phyloP scores from a whole-genome alignment of 31 red algal species.

The Asparagopsis taxiformis region DNA sequence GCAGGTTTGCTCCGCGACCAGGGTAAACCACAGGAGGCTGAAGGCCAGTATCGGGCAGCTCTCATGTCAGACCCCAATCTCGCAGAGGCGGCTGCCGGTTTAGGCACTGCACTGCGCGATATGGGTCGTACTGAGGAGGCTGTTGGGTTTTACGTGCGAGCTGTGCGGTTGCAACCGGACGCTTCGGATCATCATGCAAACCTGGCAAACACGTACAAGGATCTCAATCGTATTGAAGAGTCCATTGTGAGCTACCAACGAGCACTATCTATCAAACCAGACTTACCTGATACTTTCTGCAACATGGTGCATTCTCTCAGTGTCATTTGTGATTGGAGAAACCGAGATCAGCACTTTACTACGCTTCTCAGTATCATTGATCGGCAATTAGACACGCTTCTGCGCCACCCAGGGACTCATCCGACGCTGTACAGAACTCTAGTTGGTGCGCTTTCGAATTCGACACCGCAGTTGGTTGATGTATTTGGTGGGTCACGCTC shows the following conservation, averaged over 20 bases:
- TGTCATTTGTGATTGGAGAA: conserved; percentile 73
- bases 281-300: conserved; percentile 69
- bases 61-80: conserved; percentile 48
- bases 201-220: conserved; percentile 80
- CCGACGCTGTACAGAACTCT: conserved; percentile 30
- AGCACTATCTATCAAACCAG: conserved; percentile 57
- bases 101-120: conserved; percentile 69
- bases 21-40: conserved; percentile 56
- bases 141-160: conserved; percentile 48
- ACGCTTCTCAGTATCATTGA: conserved; percentile 57
- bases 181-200: conserved; percentile 63
- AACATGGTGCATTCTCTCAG: conserved; percentile 75
- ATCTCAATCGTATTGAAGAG: conserved; percentile 62
- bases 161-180: conserved; percentile 63
- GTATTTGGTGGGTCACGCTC: conserved; percentile 51
- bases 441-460: conserved; percentile 42
- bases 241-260: conserved; percentile 57
- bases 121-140: conserved; percentile 79
- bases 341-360: conserved; percentile 55
- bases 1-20: conserved; percentile 66
- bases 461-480: conserved; percentile 56
- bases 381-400: conserved; percentile 29
- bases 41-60: conserved; percentile 62
- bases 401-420: conserved; percentile 37
- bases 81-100: conserved; percentile 64